phyloP scores from a whole-genome alignment of 2,329 filamentous ascomycete genomes.

The Hypoxylon sp. region DNA sequence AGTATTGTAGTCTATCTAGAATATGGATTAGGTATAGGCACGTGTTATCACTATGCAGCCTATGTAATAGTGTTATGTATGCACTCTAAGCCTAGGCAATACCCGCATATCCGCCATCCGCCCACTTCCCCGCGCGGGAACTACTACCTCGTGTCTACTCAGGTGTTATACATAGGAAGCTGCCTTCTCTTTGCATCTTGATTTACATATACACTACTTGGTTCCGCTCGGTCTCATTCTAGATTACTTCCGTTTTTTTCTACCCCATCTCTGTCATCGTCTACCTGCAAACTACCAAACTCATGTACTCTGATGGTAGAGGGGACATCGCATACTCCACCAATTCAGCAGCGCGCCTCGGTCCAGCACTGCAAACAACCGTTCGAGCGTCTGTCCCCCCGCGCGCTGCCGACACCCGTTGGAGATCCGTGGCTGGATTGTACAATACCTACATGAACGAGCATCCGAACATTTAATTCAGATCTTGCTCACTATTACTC shows the following conservation, averaged over 20 bases:
- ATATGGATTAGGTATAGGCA: slow-evolving; percentile 23
- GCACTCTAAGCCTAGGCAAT: slow-evolving; percentile 29
- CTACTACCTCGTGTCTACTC: slow-evolving; percentile 18
- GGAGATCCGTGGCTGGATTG: slow-evolving; percentile 31
- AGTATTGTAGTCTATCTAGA: slow-evolving; percentile 19
- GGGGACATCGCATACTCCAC: slow-evolving; percentile 5
- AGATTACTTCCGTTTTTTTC: slow-evolving; percentile 22
- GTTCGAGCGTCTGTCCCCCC: slow-evolving; percentile 19
- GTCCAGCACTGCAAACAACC: slow-evolving; percentile 22
- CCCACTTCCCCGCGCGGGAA: slow-evolving; percentile 43
- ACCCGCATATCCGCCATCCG: slow-evolving; percentile 36
- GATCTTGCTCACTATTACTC: slow-evolving; percentile 11
- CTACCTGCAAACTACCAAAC: not conserved
- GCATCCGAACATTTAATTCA: slow-evolving; percentile 25
- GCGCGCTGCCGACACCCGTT: slow-evolving; percentile 39
- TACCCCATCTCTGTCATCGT: not conserved
- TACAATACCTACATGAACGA: slow-evolving; percentile 27
- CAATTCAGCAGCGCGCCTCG: not conserved
- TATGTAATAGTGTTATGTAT: slow-evolving; percentile 14
- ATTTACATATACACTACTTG: slow-evolving; percentile 31
- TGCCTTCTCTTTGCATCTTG: slow-evolving; percentile 24
- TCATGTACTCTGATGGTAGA: slow-evolving; percentile 15
- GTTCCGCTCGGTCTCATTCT: slow-evolving; percentile 23
- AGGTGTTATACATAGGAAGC: slow-evolving; percentile 14
- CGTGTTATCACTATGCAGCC: slow-evolving; percentile 19